Evolutionary conservation across 345 rosid genomes (phyloP), one percentile per base, ranked within the genome.

Genomic region (Diplotaxis tenuifolia): DNA sequence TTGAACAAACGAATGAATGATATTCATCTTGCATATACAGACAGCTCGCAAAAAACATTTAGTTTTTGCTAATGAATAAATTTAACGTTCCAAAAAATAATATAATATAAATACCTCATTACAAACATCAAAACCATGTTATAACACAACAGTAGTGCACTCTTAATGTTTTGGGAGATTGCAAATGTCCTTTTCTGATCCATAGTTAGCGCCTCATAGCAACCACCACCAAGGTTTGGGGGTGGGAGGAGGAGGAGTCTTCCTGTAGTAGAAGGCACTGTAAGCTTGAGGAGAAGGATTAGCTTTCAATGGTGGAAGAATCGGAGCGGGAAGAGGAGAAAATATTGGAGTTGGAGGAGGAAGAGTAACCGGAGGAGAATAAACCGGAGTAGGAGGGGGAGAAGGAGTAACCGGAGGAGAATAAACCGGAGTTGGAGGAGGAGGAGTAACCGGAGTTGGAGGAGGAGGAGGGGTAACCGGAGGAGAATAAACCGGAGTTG

Each of bases 231-330:
- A 74, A 32, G 78, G 73, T 6, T 49, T 12, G 1, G 10, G 1
- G n/a, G 78, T 1, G 25, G 78, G 78, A 34, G 78, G 78, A 25
- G 78, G 78, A 14, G 78, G 63, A 52, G 78, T 50, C 21, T 1
- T 1, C 14, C 47, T 75, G 47, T 75, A 75, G 63, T 67, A 75
- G 73, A 59, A 75, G 62, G 78, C 73, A n/a, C 4, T 25, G 2
- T 75, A 21, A 53, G 68, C 55, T 59, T 61, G 55, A 36, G 78
- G 78, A 50, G 78, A 2, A 47, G 73, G 73, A 9, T 2, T 27
- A 60, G 25, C 12, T 56, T 68, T 38, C 63, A 31, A 8, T 25
- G 47, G 34, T 40, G 58, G 57, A 55, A 4, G 0, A 4, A 16
- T 8, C 2, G 65, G 65, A 27, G 64, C 19, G 9, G 61, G 77